Conservation (phyloP, 768 basidiomycete species). For the Suillus subaureus region DNA sequence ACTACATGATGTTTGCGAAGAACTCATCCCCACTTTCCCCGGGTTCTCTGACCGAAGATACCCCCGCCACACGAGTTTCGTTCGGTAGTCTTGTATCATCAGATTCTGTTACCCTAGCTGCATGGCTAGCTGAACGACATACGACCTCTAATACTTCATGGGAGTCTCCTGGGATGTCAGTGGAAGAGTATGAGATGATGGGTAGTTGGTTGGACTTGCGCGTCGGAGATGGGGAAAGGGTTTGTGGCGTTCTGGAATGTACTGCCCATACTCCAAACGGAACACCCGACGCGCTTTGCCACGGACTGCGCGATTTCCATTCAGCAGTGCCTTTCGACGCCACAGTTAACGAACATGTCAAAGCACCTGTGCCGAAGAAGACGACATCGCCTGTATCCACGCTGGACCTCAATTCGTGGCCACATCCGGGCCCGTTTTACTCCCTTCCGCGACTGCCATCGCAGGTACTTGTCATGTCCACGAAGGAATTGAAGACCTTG, state of each 20-base stretch:
- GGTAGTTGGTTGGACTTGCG: slow-evolving; percentile 48
- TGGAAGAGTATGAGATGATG: slow-evolving; percentile 49
- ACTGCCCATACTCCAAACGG: slow-evolving; percentile 34
- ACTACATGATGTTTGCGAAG: slow-evolving; percentile 6
- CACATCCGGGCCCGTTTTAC: slow-evolving; percentile 21
- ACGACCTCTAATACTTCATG: slow-evolving; percentile 29
- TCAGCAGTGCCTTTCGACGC: slow-evolving; percentile 29
- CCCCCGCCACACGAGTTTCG: slow-evolving; percentile 24
- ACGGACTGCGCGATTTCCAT: slow-evolving; percentile 20
- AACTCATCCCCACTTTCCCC: slow-evolving; percentile 11
- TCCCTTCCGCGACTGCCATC: slow-evolving; percentile 30
- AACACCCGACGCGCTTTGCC: slow-evolving; percentile 32
- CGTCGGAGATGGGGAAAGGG: slow-evolving; percentile 25
- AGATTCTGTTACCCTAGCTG: slow-evolving; percentile 33
- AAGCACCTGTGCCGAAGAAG: slow-evolving; percentile 8
- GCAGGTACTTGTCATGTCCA: slow-evolving; percentile 20
- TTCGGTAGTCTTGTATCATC: slow-evolving; percentile 34
- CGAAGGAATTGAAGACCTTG: slow-evolving; percentile 17
- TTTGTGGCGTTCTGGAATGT: slow-evolving; percentile 32
- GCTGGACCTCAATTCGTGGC: slow-evolving; percentile 19
- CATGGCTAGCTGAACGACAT: slow-evolving; percentile 45
- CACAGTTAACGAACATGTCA: slow-evolving; percentile 16
- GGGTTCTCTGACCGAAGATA: slow-evolving; percentile 13
- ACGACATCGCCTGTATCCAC: slow-evolving; percentile 16
- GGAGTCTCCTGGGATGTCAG: slow-evolving; percentile 35